These are phyloP conservation scores for Exidia glandulosa DNA, from an alignment of 768 basidiomycete genomes.

Conservation along the genomic window DNA sequence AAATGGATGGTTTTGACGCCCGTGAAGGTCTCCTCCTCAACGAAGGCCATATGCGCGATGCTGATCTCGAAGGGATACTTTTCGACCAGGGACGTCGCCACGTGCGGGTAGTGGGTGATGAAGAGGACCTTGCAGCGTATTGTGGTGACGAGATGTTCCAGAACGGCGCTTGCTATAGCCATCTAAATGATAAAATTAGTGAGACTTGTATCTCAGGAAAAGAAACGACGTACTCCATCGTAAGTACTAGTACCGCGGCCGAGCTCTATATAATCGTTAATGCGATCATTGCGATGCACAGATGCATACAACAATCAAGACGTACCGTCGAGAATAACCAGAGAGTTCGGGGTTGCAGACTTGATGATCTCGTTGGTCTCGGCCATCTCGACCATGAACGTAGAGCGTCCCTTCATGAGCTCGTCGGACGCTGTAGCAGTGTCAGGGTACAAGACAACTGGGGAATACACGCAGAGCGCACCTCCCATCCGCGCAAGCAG, in stretches of 20 bases:
- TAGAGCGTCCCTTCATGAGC: constrained; percentile 74
- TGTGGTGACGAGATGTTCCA: constrained; percentile 53
- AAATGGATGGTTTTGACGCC: constrained; percentile 78
- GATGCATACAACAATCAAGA: neutral
- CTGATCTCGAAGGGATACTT: constrained; percentile 49
- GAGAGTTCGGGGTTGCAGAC: constrained; percentile 57
- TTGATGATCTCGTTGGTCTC: constrained; percentile 87
- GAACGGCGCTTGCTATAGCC: constrained; percentile 76
- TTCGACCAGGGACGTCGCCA: constrained; percentile 57
- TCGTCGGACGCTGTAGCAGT: constrained; percentile 75
- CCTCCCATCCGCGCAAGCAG: constrained; percentile 88
- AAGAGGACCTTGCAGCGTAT: constrained; percentile 70
- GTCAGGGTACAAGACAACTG: constrained; percentile 2
- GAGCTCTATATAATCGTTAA: constrained; percentile 32
- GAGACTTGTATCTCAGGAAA: neutral
- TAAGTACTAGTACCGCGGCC: constrained; percentile 88
- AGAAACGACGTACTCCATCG: constrained; percentile 45
- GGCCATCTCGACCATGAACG: constrained; percentile 94
- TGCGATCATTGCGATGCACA: constrained; percentile 1
- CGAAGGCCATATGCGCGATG: constrained; percentile 84
- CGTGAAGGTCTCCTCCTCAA: constrained; percentile 54
- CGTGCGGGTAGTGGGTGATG: constrained; percentile 88
- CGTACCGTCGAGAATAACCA: constrained; percentile 73
- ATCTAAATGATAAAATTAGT: constrained; percentile 34
- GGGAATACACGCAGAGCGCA: constrained; percentile 19